Evolutionary conservation across 2,329 filamentous ascomycete species (phyloP), one percentile per base, ranked within the genome.

Genomic region (Daldinia sp.): DNA sequence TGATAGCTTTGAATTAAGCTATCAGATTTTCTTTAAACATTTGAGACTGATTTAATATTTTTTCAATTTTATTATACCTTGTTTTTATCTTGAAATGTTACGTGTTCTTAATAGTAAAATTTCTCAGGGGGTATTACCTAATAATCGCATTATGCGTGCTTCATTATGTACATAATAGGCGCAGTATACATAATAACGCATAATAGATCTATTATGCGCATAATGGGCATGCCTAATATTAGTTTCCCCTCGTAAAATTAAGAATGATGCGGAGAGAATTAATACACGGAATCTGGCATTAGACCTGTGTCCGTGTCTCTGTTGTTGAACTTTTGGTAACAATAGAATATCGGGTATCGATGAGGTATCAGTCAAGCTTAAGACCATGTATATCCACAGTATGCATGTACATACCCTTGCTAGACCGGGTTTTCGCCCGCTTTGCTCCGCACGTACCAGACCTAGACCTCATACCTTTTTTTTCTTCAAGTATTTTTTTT

Each of bases 361-460:
- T 37, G 43, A 64, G 50, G 58, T 65, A 59, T 59, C 45, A 52
- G 54, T 52, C 62, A 63, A 65, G 58, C 55, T 45, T 21, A 30
- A 41, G 51, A 51, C 39, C 43, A 65, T 64, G 63, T 63, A 61
- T 32, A 47, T 34, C 17, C 27, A 48, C 29, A 32, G 19, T 23
- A 48, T 68, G 60, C 64, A 63, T 63, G 49, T 54, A 63, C 29
- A 34, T 45, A 61, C 19, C 59, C 59, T 47, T 63, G 56, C 57
- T 62, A 65, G 60, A 39, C 37, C 45, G 25, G 11, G 47, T 51
- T 56, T 53, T 51, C 41, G 41, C 45, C 37, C 58, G 43, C 60
- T 45, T 66, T 63, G 65, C 70, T 71, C 71, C 71, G 67, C 70
- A 71, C 52, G 41, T 53, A 67, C 58, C 50, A 57, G 34, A 41